Conservation (phyloP, 2,329 filamentous ascomycete species). For the Thelonectria discophora region DNA sequence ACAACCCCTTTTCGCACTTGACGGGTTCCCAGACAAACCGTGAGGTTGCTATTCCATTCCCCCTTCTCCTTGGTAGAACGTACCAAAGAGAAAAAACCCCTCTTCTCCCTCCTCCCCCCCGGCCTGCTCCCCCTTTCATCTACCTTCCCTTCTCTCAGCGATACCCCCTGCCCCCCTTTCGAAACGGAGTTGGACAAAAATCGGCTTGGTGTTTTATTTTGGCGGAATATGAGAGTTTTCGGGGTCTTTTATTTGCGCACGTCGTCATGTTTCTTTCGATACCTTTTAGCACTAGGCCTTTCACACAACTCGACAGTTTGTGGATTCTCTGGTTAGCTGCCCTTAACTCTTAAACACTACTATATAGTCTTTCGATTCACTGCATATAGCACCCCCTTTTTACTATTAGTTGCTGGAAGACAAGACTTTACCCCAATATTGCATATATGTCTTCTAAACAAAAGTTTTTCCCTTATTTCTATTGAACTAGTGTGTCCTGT, state of each 20-base stretch:
- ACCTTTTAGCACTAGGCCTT: neutral
- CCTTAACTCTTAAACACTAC: conserved; percentile 31
- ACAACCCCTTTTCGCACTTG: neutral
- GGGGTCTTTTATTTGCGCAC: neutral
- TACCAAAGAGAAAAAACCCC: conserved; percentile 1
- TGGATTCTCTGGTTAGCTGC: conserved; percentile 1
- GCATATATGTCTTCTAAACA: too few species aligned
- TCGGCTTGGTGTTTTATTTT: conserved; percentile 39
- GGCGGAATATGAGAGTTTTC: neutral
- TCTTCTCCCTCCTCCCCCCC: neutral
- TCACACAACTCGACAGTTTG: neutral
- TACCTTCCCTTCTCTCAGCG: neutral
- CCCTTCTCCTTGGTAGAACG: conserved; percentile 21
- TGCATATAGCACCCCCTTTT: too few species aligned
- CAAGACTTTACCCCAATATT: too few species aligned
- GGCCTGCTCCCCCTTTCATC: neutral
- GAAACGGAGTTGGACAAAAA: conserved; percentile 37
- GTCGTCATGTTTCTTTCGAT: neutral
- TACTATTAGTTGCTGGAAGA: too few species aligned
- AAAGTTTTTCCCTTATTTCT: too few species aligned
- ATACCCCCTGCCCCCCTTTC: conserved; percentile 2
- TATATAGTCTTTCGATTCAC: conserved; percentile 40
- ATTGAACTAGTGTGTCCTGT: too few species aligned
- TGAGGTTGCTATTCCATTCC: conserved; percentile 32
- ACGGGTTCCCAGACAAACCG: conserved; percentile 20